Evolutionary conservation across 257 asterid species (phyloP).

Genomic region (Solanum sitiens): DNA sequence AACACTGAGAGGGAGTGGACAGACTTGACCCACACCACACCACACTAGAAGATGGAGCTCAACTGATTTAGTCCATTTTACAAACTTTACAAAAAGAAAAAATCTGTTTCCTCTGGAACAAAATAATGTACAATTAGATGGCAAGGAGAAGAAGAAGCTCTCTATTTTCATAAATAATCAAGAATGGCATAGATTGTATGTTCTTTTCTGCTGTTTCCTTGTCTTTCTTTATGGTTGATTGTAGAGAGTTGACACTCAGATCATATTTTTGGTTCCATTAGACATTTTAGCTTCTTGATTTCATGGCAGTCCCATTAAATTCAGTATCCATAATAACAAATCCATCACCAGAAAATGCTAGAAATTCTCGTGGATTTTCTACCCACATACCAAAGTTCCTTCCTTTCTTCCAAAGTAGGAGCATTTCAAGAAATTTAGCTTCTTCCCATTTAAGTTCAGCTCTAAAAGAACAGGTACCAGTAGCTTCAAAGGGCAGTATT

Average conservation of each 20-base stretch:
- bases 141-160: neutral
- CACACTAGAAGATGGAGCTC: neutral
- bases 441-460: constrained; percentile 18
- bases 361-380: constrained; percentile 23
- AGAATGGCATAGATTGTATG: neutral
- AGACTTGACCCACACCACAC: neutral
- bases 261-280: neutral
- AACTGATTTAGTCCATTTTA: neutral
- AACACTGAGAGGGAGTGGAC: neutral
- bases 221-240: neutral
- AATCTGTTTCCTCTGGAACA: neutral
- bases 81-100: neutral
- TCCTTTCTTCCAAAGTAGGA: constrained; percentile 22
- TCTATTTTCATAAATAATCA: neutral
- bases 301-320: constrained; percentile 52
- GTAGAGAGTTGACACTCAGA: neutral
- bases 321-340: constrained; percentile 44
- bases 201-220: neutral
- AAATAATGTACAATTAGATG: neutral
- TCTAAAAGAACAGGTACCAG: neutral
- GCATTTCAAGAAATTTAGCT: constrained; percentile 29
- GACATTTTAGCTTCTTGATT: neutral
- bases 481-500: constrained; percentile 23
- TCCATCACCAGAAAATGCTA: constrained; percentile 31
- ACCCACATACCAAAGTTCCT: constrained; percentile 31